Conservation (phyloP, 1,284 basidiomycete genomes). For the Fistulinella cinereoalba region DNA sequence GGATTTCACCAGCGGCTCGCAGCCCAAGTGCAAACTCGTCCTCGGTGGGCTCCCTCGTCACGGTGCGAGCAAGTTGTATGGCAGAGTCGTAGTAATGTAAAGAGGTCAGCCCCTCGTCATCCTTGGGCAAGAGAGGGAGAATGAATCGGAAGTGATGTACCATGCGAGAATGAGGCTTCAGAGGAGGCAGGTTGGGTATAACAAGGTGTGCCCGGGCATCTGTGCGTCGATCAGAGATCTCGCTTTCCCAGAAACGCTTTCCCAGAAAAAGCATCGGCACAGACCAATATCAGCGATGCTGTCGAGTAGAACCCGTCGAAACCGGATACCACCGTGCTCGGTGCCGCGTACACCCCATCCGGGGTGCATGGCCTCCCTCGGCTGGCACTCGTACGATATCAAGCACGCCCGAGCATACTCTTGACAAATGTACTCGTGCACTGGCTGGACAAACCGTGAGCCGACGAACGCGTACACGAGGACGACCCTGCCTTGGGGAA, state of each 20-base stretch:
- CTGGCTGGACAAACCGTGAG: conserved; percentile 45
- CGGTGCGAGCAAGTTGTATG: conserved; percentile 72
- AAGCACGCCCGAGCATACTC: conserved; percentile 79
- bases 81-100: conserved; percentile 75
- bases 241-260: too few species aligned
- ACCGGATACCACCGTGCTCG: conserved; percentile 55
- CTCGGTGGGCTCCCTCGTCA: conserved; percentile 62
- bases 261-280: conserved; percentile 20
- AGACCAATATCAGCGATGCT: conserved; percentile 65
- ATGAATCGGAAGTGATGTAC: conserved; percentile 72
- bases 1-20: conserved; percentile 60
- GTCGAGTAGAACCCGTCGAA: conserved; percentile 61
- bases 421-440: conserved; percentile 70
- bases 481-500: conserved; percentile 64
- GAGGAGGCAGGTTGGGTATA: conserved; percentile 58
- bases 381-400: conserved; percentile 73
- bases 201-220: conserved; percentile 63
- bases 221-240: conserved; percentile 28
- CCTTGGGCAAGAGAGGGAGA: conserved; percentile 58
- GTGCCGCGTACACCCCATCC: conserved; percentile 80
- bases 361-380: conserved; percentile 66
- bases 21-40: conserved; percentile 68
- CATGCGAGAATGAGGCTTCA: conserved; percentile 68
- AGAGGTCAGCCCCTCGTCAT: conserved; percentile 59
- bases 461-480: background rate